Conservation (phyloP, 225 moss, liverwort and hornwort species). For the Antitrichia curtipendula region DNA sequence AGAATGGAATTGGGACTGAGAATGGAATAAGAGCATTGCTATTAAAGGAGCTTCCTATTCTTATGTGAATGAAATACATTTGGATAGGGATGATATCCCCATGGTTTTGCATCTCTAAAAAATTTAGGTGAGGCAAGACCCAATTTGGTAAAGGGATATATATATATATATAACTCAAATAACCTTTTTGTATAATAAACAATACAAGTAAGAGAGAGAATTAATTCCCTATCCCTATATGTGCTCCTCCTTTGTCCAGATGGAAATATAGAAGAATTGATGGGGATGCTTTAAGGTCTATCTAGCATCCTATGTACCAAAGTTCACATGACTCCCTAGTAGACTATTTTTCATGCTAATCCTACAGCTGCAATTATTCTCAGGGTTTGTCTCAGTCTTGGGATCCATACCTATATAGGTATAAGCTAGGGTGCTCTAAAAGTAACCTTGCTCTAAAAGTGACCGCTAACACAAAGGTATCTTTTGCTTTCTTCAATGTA, state of each 20-base stretch:
- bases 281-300: neutral
- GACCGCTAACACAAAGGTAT: neutral
- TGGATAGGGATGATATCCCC: too few relatives aligned
- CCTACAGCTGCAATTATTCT: neutral
- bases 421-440: neutral
- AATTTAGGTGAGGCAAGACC: neutral
- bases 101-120: neutral
- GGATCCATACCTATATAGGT: rapidly evolving
- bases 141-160: too few relatives aligned
- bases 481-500: neutral
- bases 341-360: neutral
- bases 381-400: rapidly evolving
- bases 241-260: rapidly evolving
- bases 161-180: too few relatives aligned
- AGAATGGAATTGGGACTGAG: too few relatives aligned
- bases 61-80: too few relatives aligned
- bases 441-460: neutral
- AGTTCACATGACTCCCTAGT: neutral
- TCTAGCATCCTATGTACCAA: neutral
- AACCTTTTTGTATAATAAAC: too few relatives aligned
- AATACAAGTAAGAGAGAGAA: too few relatives aligned
- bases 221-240: neutral
- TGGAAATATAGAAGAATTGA: neutral
- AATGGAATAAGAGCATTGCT: too few relatives aligned
- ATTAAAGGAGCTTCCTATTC: too few relatives aligned